These are phyloP conservation scores for Marchantia polymorpha DNA, from an alignment of 225 moss, liverwort and hornwort genomes.

Conservation along the genomic window DNA sequence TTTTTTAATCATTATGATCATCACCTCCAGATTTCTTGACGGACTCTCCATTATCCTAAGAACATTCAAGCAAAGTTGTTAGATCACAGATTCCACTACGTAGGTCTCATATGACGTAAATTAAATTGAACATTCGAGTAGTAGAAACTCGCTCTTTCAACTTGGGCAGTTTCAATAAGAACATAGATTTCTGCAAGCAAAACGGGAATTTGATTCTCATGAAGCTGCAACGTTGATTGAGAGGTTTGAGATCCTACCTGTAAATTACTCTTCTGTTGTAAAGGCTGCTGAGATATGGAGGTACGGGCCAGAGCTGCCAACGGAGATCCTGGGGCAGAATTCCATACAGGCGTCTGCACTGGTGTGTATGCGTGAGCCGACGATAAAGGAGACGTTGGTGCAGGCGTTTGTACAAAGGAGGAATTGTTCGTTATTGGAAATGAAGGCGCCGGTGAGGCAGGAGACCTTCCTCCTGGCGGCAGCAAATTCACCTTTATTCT, in stretches of 20 bases:
- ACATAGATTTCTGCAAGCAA: too few species aligned
- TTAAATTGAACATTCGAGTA: too few species aligned
- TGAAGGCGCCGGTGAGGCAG: constrained; percentile 34
- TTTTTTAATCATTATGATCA: too few species aligned
- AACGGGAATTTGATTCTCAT: too few species aligned
- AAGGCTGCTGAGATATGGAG: constrained; percentile 23
- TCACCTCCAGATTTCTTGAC: too few species aligned
- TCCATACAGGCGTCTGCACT: constrained; percentile 27
- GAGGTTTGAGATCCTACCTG: constrained; percentile 22
- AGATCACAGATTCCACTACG: too few species aligned
- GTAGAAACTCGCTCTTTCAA: too few species aligned
- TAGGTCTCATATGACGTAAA: too few species aligned
- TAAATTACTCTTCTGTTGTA: constrained; percentile 25
- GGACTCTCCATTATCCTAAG: too few species aligned
- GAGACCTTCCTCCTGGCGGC: constrained; percentile 40
- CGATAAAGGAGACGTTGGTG: constrained; percentile 24
- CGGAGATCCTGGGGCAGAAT: constrained; percentile 42
- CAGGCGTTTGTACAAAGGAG: constrained; percentile 34
- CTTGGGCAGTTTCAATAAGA: too few species aligned
- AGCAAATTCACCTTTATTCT: constrained; percentile 50
- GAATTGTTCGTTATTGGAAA: constrained; percentile 22
- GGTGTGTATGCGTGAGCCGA: constrained; percentile 32
- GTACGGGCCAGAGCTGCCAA: constrained; percentile 31
- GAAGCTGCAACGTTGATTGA: too few species aligned
- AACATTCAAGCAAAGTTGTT: too few species aligned